A percentile compares a stretch with the other conserved stretches of the same genome.
These are phyloP conservation scores for Talaromyces ruber DNA, from an alignment of 495 filamentous ascomycete species.

Conservation along the genomic window DNA sequence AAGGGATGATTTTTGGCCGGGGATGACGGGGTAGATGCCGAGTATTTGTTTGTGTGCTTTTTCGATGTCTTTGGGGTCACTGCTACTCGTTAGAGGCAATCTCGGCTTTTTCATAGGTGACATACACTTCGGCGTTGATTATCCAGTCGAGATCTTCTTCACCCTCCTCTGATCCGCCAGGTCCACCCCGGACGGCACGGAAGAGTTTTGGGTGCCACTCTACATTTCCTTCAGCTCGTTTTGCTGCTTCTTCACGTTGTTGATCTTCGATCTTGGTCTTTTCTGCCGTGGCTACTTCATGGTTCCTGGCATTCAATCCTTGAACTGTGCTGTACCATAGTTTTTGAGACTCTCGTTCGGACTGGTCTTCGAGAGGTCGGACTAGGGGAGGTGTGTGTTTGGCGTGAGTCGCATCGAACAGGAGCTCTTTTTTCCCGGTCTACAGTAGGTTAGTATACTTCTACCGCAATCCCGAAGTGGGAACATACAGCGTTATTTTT, in stretches of 20 bases:
- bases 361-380: slow-evolving; percentile 77
- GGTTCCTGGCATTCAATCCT: slow-evolving; percentile 75
- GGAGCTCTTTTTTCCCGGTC: slow-evolving; percentile 79
- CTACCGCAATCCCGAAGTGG: background rate
- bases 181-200: slow-evolving; percentile 61
- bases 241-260: slow-evolving; percentile 82
- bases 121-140: slow-evolving; percentile 76
- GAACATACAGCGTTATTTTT: slow-evolving; percentile 66
- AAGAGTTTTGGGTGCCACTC: slow-evolving; percentile 91
- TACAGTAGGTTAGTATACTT: slow-evolving; percentile 19
- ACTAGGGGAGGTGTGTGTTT: slow-evolving; percentile 67
- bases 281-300: slow-evolving; percentile 85
- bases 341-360: slow-evolving; percentile 80
- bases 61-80: slow-evolving; percentile 51
- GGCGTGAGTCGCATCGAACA: slow-evolving; percentile 78
- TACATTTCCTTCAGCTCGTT: slow-evolving; percentile 67
- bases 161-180: slow-evolving; percentile 67
- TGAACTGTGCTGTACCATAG: slow-evolving; percentile 75
- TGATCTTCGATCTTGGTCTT: slow-evolving; percentile 90
- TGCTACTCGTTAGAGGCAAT: background rate
- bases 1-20: slow-evolving; percentile 50
- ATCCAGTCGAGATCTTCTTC: slow-evolving; percentile 92
- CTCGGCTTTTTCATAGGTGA: background rate
- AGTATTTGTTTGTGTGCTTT: slow-evolving; percentile 78
- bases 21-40: slow-evolving; percentile 75